Evolutionary conservation across 345 rosid species (phyloP).

Genomic region (Theobroma cacao): DNA sequence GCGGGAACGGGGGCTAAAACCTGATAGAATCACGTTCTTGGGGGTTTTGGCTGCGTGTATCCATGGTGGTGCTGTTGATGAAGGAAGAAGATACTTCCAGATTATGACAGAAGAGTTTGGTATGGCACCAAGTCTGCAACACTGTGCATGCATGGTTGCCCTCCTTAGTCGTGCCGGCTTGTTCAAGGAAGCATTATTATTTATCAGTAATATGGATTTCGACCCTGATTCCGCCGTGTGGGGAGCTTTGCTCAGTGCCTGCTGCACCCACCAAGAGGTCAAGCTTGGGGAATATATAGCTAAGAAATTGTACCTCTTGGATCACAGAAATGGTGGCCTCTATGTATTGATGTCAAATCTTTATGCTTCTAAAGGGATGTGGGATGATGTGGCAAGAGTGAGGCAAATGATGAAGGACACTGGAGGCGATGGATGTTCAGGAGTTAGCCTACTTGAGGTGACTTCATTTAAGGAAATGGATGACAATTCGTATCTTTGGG

Average conservation of each 20-base stretch:
- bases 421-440: conserved; percentile 76
- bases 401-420: conserved; percentile 68
- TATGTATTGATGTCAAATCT: conserved; percentile 88
- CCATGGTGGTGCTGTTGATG: conserved; percentile 60
- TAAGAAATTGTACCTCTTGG: conserved; percentile 64
- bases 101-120: conserved; percentile 55
- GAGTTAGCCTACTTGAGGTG: conserved; percentile 54
- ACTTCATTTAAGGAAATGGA: conserved; percentile 11
- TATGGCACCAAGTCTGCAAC: conserved; percentile 62
- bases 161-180: conserved; percentile 63
- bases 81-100: conserved; percentile 60
- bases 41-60: conserved; percentile 72
- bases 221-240: conserved; percentile 78
- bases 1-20: conserved; percentile 47
- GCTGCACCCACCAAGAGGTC: conserved; percentile 60
- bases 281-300: conserved; percentile 78
- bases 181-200: conserved; percentile 55
- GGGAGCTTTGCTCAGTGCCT: conserved; percentile 75
- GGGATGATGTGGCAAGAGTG: conserved; percentile 70
- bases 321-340: conserved; percentile 63
- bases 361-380: conserved; percentile 66
- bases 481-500: not conserved
- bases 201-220: conserved; percentile 42
- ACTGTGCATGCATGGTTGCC: conserved; percentile 66
- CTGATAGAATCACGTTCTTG: conserved; percentile 76